These are phyloP conservation scores for Starmerella gropengiesseri DNA, from an alignment of 805 yeast species.

Conservation along the genomic window DNA sequence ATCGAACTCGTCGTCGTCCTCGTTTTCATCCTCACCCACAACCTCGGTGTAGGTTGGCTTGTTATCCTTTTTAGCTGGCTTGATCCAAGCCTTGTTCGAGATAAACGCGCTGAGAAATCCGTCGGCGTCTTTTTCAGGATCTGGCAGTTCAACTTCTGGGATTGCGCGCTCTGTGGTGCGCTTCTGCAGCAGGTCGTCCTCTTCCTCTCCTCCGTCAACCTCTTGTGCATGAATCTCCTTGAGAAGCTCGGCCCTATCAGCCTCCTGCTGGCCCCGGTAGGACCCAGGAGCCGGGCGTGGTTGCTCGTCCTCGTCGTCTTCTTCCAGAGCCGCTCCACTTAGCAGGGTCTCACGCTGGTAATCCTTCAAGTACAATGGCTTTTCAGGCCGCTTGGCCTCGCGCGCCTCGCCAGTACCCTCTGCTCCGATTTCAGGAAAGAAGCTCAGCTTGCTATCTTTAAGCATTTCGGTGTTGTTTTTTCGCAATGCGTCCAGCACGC, in stretches of 20 bases:
- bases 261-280: constrained; percentile 61
- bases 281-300: constrained; percentile 42
- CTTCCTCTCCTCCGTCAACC: constrained; percentile 36
- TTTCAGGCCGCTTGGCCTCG: constrained; percentile 30
- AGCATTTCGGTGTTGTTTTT: constrained; percentile 46
- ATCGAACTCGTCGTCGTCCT: constrained; percentile 79
- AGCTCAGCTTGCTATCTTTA: constrained; percentile 56
- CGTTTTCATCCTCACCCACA: constrained; percentile 38
- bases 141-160: constrained; percentile 38
- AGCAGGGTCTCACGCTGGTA: constrained; percentile 78
- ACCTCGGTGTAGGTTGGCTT: constrained; percentile 29
- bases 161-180: constrained; percentile 43
- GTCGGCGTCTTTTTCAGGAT: constrained; percentile 52
- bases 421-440: constrained; percentile 57
- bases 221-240: constrained; percentile 56
- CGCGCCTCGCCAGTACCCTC: constrained; percentile 26
- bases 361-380: constrained; percentile 83
- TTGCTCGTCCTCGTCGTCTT: constrained; percentile 39
- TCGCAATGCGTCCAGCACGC: constrained; percentile 61
- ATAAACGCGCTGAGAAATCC: constrained; percentile 66
- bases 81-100: constrained; percentile 80
- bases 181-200: constrained; percentile 43
- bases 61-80: constrained; percentile 39
- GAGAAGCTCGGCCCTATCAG: constrained; percentile 62
- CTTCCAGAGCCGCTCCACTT: constrained; percentile 52